phyloP scores from a whole-genome alignment of 2,329 filamentous ascomycete genomes.

The Stemphylium lycopersici region DNA sequence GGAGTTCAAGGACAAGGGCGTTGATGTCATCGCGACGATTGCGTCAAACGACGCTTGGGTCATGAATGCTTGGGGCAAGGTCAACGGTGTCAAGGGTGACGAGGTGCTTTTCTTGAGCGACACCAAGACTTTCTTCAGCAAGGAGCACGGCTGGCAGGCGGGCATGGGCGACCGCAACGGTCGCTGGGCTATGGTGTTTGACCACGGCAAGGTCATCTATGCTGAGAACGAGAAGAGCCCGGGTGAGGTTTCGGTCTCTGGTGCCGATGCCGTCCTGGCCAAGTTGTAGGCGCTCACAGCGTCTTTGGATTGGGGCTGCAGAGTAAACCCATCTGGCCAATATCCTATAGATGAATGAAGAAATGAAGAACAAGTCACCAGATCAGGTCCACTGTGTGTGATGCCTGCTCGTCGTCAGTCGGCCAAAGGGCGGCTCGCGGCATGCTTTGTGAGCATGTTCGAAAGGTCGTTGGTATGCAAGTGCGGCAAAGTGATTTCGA shows the following conservation, averaged over 20 bases:
- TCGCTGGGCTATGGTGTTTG: slow-evolving; percentile 80
- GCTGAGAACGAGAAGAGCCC: slow-evolving; percentile 72
- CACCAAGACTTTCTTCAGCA: slow-evolving; percentile 73
- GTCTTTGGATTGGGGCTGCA: background rate
- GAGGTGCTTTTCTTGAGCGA: slow-evolving; percentile 81
- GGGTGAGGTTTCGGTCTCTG: slow-evolving; percentile 56
- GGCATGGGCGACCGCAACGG: slow-evolving; percentile 72
- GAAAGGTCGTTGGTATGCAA: background rate
- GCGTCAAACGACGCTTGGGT: slow-evolving; percentile 86
- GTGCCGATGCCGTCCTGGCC: slow-evolving; percentile 55
- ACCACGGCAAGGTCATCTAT: slow-evolving; percentile 79
- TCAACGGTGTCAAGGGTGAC: slow-evolving; percentile 77
- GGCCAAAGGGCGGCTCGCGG: background rate
- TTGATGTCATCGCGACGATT: slow-evolving; percentile 81
- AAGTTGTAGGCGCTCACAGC: slow-evolving; percentile 49
- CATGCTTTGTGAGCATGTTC: background rate
- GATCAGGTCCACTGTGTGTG: background rate
- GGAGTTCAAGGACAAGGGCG: slow-evolving; percentile 76
- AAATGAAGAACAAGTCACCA: slow-evolving; percentile 1
- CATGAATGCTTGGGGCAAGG: slow-evolving; percentile 90
- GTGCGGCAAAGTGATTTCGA: background rate
- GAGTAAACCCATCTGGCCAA: background rate
- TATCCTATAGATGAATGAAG: slow-evolving; percentile 1
- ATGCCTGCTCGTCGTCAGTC: background rate
- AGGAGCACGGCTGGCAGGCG: slow-evolving; percentile 76